Base-by-base conservation (phyloP, 2,329 filamentous ascomycete species). In the Albifimbria verrucaria region DNA sequence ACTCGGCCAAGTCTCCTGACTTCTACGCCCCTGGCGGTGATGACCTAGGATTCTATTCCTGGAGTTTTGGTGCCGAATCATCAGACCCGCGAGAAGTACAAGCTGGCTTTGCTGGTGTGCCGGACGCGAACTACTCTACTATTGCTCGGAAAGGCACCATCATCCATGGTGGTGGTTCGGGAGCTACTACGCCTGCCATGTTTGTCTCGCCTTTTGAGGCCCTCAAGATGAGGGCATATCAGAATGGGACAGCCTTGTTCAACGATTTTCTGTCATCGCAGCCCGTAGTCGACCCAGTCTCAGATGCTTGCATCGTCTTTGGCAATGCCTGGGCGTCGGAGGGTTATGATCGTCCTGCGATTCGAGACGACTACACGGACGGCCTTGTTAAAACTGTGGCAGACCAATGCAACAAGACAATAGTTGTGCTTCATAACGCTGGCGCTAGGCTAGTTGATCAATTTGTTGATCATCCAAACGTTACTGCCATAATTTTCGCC, bases 301-400 rank as follows among this genome's bases (percentile, higher is more conserved):
- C 63, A 1, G 78, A 86, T 3, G 83, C 89, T 46, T 48, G 96
- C 88, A 64, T 96, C 41, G 91, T 94, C 1, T 96, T 96, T 66
- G 88, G 85, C 52, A 96, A 88, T 65, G 81, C 79, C 28, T 90
- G 92, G 65, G 83, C 88, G 1, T 89, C 89, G 0, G 92, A 96
- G 70, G 89, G 88, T 0, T 90, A 82, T 68, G 80, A 90, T 56
- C 78, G 85, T 42, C 72, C 81, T 0, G 80, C 80, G 10, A 78
- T 94, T 21, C 80, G 82, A 47, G 89, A 95, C 62, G 87, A 86
- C 57, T 81, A 81, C 39, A 85, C 81, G 52, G 85, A 89, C 55
- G 68, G 68, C 0, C 71, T 89, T 0, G 77, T 89, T 0, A 65
- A 71, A 1, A 83, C 82, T 50, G 81, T 88, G 0, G 85, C 86